Percentiles rank a stretch among this genome's conserved stretches.
Conservation (phyloP, 2,329 filamentous ascomycete species). For the Ascomycota sp. region DNA sequence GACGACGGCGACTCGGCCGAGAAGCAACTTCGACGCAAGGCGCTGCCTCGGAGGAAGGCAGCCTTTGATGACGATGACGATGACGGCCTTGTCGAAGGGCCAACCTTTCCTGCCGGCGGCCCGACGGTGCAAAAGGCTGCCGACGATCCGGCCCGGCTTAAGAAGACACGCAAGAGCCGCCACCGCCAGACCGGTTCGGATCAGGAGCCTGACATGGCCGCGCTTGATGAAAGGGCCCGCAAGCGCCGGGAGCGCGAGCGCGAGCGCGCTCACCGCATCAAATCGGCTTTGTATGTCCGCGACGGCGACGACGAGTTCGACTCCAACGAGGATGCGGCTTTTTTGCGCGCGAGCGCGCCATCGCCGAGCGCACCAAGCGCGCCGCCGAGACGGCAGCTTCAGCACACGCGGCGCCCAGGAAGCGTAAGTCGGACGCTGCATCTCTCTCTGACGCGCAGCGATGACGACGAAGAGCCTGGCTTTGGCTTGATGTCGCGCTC, state of each 20-base stretch:
- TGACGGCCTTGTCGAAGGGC: constrained; percentile 30
- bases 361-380: constrained; percentile 31
- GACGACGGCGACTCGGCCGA: constrained; percentile 57
- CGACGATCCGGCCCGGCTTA: constrained; percentile 36
- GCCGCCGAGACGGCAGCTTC: constrained; percentile 7
- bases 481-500: no score
- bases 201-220: constrained; percentile 35
- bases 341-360: constrained; percentile 47
- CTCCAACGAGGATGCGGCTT: constrained; percentile 45
- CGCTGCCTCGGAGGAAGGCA: constrained; percentile 30
- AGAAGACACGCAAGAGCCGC: constrained; percentile 18
- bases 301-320: constrained; percentile 83
- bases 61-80: constrained; percentile 54
- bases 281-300: constrained; percentile 64
- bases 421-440: constrained; percentile 9
- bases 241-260: constrained; percentile 45
- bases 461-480: neutral
- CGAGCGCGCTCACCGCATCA: constrained; percentile 64
- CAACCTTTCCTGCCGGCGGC: constrained; percentile 49
- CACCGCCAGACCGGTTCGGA: constrained; percentile 21
- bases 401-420: constrained; percentile 4
- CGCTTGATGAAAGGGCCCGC: constrained; percentile 41
- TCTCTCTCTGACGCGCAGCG: neutral
- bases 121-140: constrained; percentile 35
- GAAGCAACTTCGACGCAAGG: constrained; percentile 58